A percentile compares a stretch with the other conserved stretches of the same genome.
phyloP scores from a whole-genome alignment of 495 filamentous ascomycete genomes.

The Lophiostoma macrostomum region DNA sequence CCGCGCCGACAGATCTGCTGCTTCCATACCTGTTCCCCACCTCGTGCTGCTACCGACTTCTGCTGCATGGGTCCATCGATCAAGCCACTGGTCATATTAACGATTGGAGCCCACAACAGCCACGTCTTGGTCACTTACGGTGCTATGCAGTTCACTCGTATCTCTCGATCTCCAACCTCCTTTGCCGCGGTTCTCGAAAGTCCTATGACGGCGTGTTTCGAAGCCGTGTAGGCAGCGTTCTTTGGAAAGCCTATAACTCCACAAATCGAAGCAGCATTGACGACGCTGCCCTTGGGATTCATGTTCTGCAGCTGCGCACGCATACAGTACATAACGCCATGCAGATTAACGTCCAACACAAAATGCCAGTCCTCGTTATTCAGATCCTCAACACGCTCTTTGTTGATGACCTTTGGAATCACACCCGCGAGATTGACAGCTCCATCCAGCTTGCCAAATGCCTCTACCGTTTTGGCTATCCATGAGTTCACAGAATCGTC shows the following conservation, averaged over 20 bases:
- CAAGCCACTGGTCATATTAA: constrained; percentile 22
- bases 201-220: constrained; percentile 55
- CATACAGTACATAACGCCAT: constrained; percentile 39
- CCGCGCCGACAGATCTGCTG: constrained; percentile 22
- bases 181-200: constrained; percentile 57
- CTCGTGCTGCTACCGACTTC: constrained; percentile 22
- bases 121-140: constrained; percentile 23
- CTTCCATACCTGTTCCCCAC: constrained; percentile 27
- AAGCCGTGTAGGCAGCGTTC: constrained; percentile 55
- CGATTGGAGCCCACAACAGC: background rate
- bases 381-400: constrained; percentile 41
- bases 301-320: constrained; percentile 30
- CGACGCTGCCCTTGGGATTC: constrained; percentile 43
- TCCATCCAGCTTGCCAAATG: constrained; percentile 50
- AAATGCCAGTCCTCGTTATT: constrained; percentile 38
- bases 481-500: constrained; percentile 17
- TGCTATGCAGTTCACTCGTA: constrained; percentile 56
- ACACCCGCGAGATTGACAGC: constrained; percentile 60
- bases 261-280: constrained; percentile 56
- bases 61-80: constrained; percentile 34
- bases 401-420: constrained; percentile 39
- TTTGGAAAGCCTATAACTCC: constrained; percentile 53
- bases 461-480: constrained; percentile 26
- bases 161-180: constrained; percentile 53
- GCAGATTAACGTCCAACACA: constrained; percentile 40